phyloP scores from a whole-genome alignment of 1,139 yeast species.

The Blastobotrys arbuscula region DNA sequence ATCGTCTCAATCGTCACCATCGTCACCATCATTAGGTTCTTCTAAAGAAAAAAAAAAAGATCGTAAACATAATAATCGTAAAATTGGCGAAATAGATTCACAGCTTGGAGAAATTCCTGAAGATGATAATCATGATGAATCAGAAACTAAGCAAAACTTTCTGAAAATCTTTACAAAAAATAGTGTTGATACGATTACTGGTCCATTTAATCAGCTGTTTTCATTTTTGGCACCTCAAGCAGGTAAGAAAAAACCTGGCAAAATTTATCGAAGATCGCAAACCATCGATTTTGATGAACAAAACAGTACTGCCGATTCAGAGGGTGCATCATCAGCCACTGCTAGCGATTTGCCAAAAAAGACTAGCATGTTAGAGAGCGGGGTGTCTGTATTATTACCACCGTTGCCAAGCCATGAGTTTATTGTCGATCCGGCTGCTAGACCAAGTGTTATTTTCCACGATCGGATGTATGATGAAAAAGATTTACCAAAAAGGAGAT shows the following conservation, averaged over 20 bases:
- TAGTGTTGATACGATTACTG: constrained; percentile 14
- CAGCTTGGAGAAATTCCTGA: constrained; percentile 36
- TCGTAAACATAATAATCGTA: too few relatives aligned
- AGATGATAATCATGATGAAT: constrained; percentile 16
- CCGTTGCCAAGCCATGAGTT: constrained; percentile 73
- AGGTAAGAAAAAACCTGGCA: constrained; percentile 28
- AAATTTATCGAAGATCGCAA: constrained; percentile 32
- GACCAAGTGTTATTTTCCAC: constrained; percentile 63
- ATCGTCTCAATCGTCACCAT: too few relatives aligned
- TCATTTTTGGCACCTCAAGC: constrained; percentile 33
- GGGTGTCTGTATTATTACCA: constrained; percentile 74
- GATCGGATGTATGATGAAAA: constrained; percentile 66
- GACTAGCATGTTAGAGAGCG: constrained; percentile 77
- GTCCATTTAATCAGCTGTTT: constrained; percentile 21
- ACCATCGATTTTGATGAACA: constrained; percentile 21
- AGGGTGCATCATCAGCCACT: constrained; percentile 15
- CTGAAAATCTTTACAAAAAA: constrained; percentile 9
- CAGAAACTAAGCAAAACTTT: constrained; percentile 5
- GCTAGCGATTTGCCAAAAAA: constrained; percentile 48
- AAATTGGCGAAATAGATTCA: not conserved
- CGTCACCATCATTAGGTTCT: too few relatives aligned
- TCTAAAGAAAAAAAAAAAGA: too few relatives aligned
- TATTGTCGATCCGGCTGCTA: constrained; percentile 56
- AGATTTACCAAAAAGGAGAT: constrained; percentile 52
- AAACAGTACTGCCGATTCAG: constrained; percentile 9